Evolutionary conservation across 306 rosid species (phyloP).

Genomic region (Medicago truncatula): DNA sequence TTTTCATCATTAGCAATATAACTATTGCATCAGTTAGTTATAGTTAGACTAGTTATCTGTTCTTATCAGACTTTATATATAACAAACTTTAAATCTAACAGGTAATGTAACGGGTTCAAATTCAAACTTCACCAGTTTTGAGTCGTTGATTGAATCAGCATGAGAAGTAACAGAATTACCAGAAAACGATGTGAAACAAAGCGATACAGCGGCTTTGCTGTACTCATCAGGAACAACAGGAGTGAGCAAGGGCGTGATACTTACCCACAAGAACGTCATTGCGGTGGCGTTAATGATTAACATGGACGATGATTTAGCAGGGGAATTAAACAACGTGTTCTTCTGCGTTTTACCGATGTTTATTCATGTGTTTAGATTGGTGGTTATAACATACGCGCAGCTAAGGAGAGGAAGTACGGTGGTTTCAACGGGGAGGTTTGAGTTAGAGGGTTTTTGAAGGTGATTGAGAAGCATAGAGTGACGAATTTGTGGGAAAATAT

Average conservation of each 20-base stretch:
- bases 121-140: not conserved
- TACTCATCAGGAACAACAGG: not conserved
- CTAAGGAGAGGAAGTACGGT: conserved; percentile 65
- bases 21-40: too few species aligned
- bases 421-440: conserved; percentile 60
- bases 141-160: not conserved
- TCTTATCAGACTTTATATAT: too few species aligned
- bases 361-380: conserved; percentile 7
- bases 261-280: not conserved
- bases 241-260: not conserved
- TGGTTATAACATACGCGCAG: conserved; percentile 43
- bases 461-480: conserved; percentile 65
- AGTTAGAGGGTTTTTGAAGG: conserved; percentile 59
- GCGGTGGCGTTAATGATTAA: not conserved
- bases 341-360: not conserved
- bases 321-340: not conserved
- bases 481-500: conserved; percentile 49
- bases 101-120: not conserved
- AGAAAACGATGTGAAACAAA: not conserved
- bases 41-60: too few species aligned
- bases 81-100: too few species aligned
- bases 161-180: not conserved
- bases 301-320: not conserved
- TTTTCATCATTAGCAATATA: too few species aligned
- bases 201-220: not conserved